Evolutionary conservation across 306 rosid species (phyloP).

Genomic region (Quillaja saponaria): DNA sequence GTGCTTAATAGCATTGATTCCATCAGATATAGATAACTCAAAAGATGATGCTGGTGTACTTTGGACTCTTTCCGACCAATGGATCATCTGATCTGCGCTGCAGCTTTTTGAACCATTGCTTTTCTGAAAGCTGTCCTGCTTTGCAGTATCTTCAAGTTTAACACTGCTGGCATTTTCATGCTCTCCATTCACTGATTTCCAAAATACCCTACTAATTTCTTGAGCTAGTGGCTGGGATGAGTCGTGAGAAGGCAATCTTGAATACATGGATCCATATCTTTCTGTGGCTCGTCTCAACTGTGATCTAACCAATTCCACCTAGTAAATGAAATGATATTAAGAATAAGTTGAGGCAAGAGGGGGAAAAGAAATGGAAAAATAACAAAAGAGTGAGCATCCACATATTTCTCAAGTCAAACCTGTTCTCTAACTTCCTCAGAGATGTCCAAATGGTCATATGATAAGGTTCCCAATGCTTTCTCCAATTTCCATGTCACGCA

Average conservation of each 20-base stretch:
- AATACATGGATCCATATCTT: slow-evolving; percentile 63
- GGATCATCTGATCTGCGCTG: slow-evolving; percentile 35
- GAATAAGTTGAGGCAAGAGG: slow-evolving; percentile 4
- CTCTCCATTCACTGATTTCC: slow-evolving; percentile 41
- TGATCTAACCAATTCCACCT: slow-evolving; percentile 92
- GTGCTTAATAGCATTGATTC: slow-evolving; percentile 39
- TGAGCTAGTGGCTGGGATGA: slow-evolving; percentile 52
- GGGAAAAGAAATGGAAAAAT: background rate
- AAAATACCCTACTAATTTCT: slow-evolving; percentile 45
- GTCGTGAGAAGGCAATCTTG: slow-evolving; percentile 46
- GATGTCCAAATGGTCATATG: slow-evolving; percentile 65
- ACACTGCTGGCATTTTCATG: slow-evolving; percentile 44
- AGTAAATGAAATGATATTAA: slow-evolving; percentile 23
- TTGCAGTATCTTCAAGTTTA: slow-evolving; percentile 43
- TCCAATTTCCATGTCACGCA: slow-evolving; percentile 89
- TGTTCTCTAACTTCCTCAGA: slow-evolving; percentile 96
- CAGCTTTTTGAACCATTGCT: slow-evolving; percentile 42
- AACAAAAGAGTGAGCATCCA: background rate
- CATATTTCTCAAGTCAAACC: slow-evolving; percentile 50
- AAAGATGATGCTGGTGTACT: slow-evolving; percentile 42
- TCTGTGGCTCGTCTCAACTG: slow-evolving; percentile 84
- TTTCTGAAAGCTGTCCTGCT: slow-evolving; percentile 34
- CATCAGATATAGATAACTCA: slow-evolving; percentile 33
- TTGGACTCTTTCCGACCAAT: slow-evolving; percentile 39
- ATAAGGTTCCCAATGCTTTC: slow-evolving; percentile 63